These are phyloP conservation scores for Hura crepitans DNA, from an alignment of 441 rosid genomes.

Conservation along the genomic window DNA sequence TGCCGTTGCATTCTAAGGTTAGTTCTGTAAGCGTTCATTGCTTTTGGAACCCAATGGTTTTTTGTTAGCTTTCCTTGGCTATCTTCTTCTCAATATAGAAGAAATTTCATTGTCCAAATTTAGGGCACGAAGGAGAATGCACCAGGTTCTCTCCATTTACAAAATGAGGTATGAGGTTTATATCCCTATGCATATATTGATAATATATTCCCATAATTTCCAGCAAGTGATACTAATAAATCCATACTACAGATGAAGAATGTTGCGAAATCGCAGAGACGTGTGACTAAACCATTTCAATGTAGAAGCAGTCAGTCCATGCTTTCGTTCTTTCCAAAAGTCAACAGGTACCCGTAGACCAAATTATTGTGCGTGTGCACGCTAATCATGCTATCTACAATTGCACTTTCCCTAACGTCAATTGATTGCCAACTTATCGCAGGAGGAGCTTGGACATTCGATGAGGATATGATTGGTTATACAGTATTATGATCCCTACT, in stretches of 20 bases:
- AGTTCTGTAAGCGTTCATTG: constrained; percentile 10
- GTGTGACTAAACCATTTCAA: constrained; percentile 22
- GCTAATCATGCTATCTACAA: no score
- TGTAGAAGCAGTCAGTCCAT: constrained; percentile 23
- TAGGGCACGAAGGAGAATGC: constrained; percentile 43
- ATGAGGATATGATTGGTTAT: constrained; percentile 10
- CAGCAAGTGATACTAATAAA: not conserved
- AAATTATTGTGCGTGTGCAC: no score
- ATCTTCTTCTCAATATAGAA: not conserved
- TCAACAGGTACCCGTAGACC: constrained; percentile 27
- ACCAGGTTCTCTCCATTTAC: constrained; percentile 19
- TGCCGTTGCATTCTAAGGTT: constrained; percentile 26
- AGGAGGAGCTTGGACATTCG: constrained; percentile 33
- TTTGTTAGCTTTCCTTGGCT: not conserved
- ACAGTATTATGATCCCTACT: no score
- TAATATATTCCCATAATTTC: not conserved
- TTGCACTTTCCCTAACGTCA: not conserved
- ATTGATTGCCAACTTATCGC: constrained; percentile 13
- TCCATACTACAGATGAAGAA: constrained; percentile 7
- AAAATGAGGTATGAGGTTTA: constrained; percentile 30
- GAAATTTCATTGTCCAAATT: constrained; percentile 17
- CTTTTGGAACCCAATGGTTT: not conserved
- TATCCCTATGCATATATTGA: not conserved
- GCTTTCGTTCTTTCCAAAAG: constrained; percentile 15
- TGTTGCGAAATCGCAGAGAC: constrained; percentile 19